Evolutionary conservation across 805 yeast genomes (phyloP).

Genomic region (Schwanniomyces occidentalis): DNA sequence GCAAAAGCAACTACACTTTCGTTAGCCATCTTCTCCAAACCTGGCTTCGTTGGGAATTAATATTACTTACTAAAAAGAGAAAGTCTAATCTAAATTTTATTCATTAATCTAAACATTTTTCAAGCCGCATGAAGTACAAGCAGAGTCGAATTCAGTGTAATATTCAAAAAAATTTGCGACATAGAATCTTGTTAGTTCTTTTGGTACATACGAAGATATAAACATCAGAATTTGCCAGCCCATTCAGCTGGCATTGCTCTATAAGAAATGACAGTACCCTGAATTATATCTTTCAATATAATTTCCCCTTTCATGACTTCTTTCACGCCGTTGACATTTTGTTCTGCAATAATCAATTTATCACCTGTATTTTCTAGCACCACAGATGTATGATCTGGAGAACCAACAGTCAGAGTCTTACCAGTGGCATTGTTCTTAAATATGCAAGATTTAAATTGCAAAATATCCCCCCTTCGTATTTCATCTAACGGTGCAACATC

Average conservation of each 20-base stretch:
- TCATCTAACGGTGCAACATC: constrained; percentile 32
- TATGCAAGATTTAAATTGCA: constrained; percentile 46
- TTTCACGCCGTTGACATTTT: constrained; percentile 47
- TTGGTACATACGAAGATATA: too few relatives aligned
- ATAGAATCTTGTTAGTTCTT: too few relatives aligned
- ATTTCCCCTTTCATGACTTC: constrained; percentile 41
- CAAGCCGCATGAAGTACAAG: background rate
- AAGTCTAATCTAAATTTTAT: too few relatives aligned
- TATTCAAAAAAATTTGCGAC: too few relatives aligned
- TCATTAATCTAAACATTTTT: background rate
- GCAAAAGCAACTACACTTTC: constrained; percentile 55
- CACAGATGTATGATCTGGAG: constrained; percentile 54
- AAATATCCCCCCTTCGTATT: constrained; percentile 54
- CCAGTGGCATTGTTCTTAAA: constrained; percentile 39
- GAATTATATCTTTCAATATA: constrained; percentile 33
- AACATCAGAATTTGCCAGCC: too few relatives aligned
- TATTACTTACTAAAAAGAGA: background rate
- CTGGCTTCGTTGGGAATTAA: too few relatives aligned
- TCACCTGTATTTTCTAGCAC: constrained; percentile 29
- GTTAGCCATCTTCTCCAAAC: constrained; percentile 10
- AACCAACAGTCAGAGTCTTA: constrained; percentile 41
- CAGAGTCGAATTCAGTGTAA: background rate
- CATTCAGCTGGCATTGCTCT: constrained; percentile 50
- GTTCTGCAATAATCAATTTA: constrained; percentile 44
- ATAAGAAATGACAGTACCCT: constrained; percentile 47